Evolutionary conservation across 2,329 filamentous ascomycete species (phyloP).

Genomic region (Fusarium ambrosium): DNA sequence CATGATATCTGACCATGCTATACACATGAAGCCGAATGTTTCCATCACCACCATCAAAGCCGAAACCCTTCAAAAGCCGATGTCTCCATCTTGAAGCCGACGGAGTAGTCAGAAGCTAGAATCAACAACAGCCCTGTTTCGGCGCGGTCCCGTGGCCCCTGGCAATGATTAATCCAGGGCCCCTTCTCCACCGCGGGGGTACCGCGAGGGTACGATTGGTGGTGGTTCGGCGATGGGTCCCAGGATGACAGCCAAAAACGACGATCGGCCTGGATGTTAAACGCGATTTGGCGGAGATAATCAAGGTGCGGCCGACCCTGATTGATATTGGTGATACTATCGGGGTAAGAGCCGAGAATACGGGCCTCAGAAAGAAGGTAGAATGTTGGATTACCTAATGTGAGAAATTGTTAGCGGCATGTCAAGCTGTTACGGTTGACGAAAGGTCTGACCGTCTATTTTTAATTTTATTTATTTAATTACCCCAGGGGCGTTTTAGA

Average conservation of each 20-base stretch:
- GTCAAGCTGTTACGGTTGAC: too few relatives aligned
- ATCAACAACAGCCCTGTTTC: slow-evolving; percentile 3
- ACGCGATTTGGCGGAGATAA: not conserved
- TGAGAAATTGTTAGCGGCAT: not conserved
- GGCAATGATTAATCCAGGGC: slow-evolving; percentile 12
- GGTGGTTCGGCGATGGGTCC: not conserved
- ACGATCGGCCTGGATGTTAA: not conserved
- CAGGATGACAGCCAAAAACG: not conserved
- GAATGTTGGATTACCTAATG: not conserved
- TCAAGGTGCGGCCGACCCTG: slow-evolving; percentile 1
- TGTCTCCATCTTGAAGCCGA: not conserved
- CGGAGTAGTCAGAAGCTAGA: not conserved
- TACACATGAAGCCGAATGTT: not conserved
- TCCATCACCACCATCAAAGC: not conserved
- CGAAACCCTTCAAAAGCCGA: not conserved
- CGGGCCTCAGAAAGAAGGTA: not conserved
- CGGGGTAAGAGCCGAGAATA: not conserved
- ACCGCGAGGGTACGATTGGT: not conserved
- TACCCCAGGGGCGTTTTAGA: too few relatives aligned
- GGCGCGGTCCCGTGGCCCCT: not conserved
- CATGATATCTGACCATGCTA: not conserved
- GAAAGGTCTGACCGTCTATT: too few relatives aligned
- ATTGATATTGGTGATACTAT: not conserved
- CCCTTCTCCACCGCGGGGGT: slow-evolving; percentile 5
- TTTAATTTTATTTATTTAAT: too few relatives aligned